Percentiles rank a stretch among this genome's conserved stretches.
Evolutionary conservation across 805 yeast species (phyloP).

Genomic region (Candida schatavii): DNA sequence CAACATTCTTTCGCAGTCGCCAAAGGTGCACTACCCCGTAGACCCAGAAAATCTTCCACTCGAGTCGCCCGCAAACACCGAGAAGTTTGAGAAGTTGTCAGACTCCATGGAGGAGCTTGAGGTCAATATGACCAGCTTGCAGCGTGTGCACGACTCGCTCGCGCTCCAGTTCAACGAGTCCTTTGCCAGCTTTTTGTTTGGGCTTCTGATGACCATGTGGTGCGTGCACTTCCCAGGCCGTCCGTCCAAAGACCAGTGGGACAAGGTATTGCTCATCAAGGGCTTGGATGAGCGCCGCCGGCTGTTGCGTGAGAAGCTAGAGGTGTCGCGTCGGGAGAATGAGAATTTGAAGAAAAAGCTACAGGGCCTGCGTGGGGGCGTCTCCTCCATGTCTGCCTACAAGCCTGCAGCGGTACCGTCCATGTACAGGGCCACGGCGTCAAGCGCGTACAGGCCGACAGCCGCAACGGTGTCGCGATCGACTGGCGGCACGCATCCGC

Average conservation of each 20-base stretch:
- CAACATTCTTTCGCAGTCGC: slow-evolving; percentile 35
- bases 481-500: not conserved
- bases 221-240: slow-evolving; percentile 67
- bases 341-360: slow-evolving; percentile 20
- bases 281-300: slow-evolving; percentile 20
- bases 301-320: slow-evolving; percentile 18
- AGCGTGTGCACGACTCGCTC: slow-evolving; percentile 59
- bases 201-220: slow-evolving; percentile 83
- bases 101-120: slow-evolving; percentile 57
- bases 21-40: slow-evolving; percentile 44
- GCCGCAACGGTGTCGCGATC: too few species aligned
- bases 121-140: slow-evolving; percentile 54
- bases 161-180: slow-evolving; percentile 68
- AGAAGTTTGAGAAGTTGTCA: slow-evolving; percentile 42
- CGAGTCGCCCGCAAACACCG: slow-evolving; percentile 36
- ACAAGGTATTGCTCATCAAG: slow-evolving; percentile 23
- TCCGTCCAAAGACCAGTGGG: slow-evolving; percentile 34
- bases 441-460: too few species aligned
- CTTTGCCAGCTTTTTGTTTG: slow-evolving; percentile 72
- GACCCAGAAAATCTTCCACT: slow-evolving; percentile 40
- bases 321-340: slow-evolving; percentile 20
- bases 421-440: too few species aligned
- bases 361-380: not conserved
- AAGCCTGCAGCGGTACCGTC: too few species aligned
- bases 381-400: not conserved